Conservation (phyloP, 768 basidiomycete species). For the Gyrodon lividus region DNA sequence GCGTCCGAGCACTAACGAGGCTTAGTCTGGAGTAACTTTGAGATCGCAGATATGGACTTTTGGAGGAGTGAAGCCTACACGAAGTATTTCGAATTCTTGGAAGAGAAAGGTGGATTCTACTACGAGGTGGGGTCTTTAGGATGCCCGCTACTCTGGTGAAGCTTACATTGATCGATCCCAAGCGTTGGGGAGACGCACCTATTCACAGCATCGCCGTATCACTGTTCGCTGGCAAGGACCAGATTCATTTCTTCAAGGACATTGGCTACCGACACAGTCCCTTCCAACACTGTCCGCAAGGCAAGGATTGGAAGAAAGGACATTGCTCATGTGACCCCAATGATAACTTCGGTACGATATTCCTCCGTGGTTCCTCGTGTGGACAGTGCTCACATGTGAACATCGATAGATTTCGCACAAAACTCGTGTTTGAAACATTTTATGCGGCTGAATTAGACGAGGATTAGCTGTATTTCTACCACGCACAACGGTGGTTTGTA, state of each 20-base stretch:
- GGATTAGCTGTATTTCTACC: no score
- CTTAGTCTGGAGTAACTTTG: conserved; percentile 91
- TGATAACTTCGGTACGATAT: conserved; percentile 68
- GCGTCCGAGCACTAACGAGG: neutral
- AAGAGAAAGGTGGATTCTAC: conserved; percentile 81
- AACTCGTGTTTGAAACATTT: conserved; percentile 31
- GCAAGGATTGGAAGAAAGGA: conserved; percentile 68
- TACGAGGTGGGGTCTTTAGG: conserved; percentile 57
- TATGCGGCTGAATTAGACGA: conserved; percentile 27
- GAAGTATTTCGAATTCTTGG: conserved; percentile 82
- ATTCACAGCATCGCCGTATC: conserved; percentile 90
- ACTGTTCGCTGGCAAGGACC: conserved; percentile 82
- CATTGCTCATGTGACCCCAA: conserved; percentile 83
- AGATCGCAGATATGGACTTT: conserved; percentile 81
- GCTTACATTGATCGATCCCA: conserved; percentile 5
- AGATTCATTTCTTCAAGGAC: conserved; percentile 94
- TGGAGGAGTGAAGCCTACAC: conserved; percentile 83
- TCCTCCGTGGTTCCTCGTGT: neutral
- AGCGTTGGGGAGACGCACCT: conserved; percentile 96
- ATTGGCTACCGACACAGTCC: conserved; percentile 92
- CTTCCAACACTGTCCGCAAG: conserved; percentile 90
- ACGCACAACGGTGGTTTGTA: no score
- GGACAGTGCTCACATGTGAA: neutral
- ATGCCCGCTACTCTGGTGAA: neutral
- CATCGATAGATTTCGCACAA: conserved; percentile 20